Percentiles rank a stretch among this genome's conserved stretches.
These are phyloP conservation scores for Nidularia pulvinata DNA, from an alignment of 768 basidiomycete genomes.

Conservation along the genomic window DNA sequence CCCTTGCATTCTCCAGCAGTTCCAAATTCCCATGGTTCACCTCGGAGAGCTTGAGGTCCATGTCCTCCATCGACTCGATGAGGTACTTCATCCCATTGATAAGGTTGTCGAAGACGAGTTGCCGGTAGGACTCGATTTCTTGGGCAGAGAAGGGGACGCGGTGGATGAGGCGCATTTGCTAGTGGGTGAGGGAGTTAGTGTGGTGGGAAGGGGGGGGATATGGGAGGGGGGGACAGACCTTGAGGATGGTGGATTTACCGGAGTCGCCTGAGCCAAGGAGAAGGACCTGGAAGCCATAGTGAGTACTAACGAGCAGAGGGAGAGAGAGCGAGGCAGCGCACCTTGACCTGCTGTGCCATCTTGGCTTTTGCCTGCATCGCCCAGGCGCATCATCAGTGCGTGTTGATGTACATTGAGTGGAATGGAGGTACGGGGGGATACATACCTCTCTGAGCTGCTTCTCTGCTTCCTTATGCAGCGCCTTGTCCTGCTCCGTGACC, in stretches of 20 bases:
- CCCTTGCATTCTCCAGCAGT: slow-evolving; percentile 64
- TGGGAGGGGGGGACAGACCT: slow-evolving; percentile 37
- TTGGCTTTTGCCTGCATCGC: slow-evolving; percentile 65
- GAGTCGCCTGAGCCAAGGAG: slow-evolving; percentile 93
- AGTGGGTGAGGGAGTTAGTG: background rate
- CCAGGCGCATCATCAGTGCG: no score
- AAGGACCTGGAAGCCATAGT: slow-evolving; percentile 57
- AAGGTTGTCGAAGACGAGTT: slow-evolving; percentile 92
- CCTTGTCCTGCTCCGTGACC: slow-evolving; percentile 68
- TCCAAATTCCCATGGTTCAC: slow-evolving; percentile 59
- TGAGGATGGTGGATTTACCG: slow-evolving; percentile 92
- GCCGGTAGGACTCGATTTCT: slow-evolving; percentile 89
- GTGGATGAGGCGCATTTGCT: slow-evolving; percentile 99
- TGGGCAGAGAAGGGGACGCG: slow-evolving; percentile 76
- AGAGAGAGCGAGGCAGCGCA: slow-evolving; percentile 21
- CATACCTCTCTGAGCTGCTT: slow-evolving; percentile 76
- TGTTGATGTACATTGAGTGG: background rate
- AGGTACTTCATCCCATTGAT: slow-evolving; percentile 83
- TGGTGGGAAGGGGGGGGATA: background rate
- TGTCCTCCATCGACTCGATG: slow-evolving; percentile 88
- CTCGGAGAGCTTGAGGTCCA: slow-evolving; percentile 73
- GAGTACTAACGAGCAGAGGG: background rate
- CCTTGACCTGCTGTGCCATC: slow-evolving; percentile 77
- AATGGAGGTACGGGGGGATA: slow-evolving; percentile 3
- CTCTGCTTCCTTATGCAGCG: slow-evolving; percentile 68